Evolutionary conservation across 192 early-diverging fungal genomes (phyloP), one percentile per base, ranked within the genome.

Genomic region (Glomus cerebriforme): DNA sequence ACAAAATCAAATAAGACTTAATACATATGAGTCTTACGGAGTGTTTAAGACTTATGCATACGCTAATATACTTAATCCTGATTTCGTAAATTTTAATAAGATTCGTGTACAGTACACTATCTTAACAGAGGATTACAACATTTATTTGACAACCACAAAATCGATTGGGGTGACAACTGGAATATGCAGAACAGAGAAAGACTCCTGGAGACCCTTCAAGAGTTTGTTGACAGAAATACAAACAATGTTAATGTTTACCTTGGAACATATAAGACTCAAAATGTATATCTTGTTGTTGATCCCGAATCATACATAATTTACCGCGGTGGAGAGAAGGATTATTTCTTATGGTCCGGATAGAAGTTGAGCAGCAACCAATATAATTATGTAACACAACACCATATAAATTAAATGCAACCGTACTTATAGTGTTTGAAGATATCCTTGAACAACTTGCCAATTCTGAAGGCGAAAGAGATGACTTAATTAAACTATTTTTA

Each of bases 281-380:
- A 26, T 54, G 70, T 45, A 26, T 72, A 72, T 22, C 43, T 72
- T 26, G 32, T 72, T 5, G 43, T 54, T 31, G 70, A 72, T 26
- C 24, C 1, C 19, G n/a, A 0, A 47, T 12, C 47, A 6, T 22
- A 72, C n/a, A 72, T 72, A 47, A 9, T 72, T 72, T 72, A 72
- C 29, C 70, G 45, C 26, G 47, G 45, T 2, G 70, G 70, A 6
- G 70, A 72, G 22, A 66, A 45, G 0, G 70, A 72, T 72, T 72
- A 72, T 72, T 34, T 17, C 0, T n/a, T 72, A 27, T 72, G 70
- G 70, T 72, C 70, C 17, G 70, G 70, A 72, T 72, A 45, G 70
- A 49, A 19, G 9, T n/a, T 72, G 0, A 7, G n/a, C 5, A 3
- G 35, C 6, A 1, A 19, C 2, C 45, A 49, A 72, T 72, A 72